These are phyloP conservation scores for Rhodomyrtus psidioides DNA, from an alignment of 441 rosid genomes.

Conservation along the genomic window DNA sequence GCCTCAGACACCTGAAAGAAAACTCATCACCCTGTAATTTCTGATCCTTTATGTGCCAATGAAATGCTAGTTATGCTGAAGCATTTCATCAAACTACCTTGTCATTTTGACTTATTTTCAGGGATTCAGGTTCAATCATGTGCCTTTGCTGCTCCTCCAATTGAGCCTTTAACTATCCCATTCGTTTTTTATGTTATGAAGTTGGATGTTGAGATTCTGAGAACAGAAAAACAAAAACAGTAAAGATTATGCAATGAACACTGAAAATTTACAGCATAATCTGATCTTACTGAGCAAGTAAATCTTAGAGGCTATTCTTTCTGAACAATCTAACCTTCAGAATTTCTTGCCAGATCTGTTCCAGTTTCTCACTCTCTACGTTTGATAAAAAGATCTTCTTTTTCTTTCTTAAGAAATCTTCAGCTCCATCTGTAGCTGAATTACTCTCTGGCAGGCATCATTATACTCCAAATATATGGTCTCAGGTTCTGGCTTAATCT, in stretches of 20 bases:
- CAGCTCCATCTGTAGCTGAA: slow-evolving; percentile 28
- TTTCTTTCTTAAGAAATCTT: slow-evolving; percentile 27
- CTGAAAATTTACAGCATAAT: neutral
- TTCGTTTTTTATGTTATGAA: slow-evolving; percentile 18
- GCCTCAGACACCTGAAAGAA: slow-evolving; percentile 30
- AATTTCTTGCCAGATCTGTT: slow-evolving; percentile 14
- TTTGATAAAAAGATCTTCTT: slow-evolving; percentile 28
- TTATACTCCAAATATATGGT: slow-evolving; percentile 31
- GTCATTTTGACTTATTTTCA: slow-evolving; percentile 9
- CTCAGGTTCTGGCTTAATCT: slow-evolving; percentile 26
- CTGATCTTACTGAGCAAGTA: neutral
- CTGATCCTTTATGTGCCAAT: neutral
- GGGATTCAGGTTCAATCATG: slow-evolving; percentile 10
- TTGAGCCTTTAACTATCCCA: slow-evolving; percentile 24
- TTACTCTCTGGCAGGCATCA: slow-evolving; percentile 15
- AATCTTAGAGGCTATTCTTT: neutral
- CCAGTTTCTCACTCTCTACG: slow-evolving; percentile 17
- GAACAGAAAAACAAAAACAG: neutral
- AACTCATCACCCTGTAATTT: neutral
- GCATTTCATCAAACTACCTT: slow-evolving; percentile 8
- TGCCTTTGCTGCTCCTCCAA: slow-evolving; percentile 18
- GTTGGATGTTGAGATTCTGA: slow-evolving; percentile 28
- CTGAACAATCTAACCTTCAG: slow-evolving; percentile 24
- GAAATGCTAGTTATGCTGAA: neutral
- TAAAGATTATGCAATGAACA: neutral